Base-by-base conservation (phyloP, 1,139 yeast genomes). In the Meyerozyma carpophila region DNA sequence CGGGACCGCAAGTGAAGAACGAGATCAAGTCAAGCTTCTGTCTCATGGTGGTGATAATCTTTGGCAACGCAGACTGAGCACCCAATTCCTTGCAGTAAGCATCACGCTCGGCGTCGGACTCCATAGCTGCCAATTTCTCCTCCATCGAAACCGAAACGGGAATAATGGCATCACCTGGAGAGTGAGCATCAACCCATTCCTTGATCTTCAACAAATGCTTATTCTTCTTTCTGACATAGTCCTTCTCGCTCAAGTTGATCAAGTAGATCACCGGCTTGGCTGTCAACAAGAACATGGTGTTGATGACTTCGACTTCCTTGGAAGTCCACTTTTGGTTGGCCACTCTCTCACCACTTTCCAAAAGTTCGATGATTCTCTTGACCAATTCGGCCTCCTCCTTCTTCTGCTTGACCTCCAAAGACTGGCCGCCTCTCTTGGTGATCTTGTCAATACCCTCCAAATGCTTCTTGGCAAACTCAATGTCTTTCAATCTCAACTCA, bases 231-330 rank as follows among this genome's bases (percentile, higher is more conserved):
- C 98, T 87, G 59, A 90, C 77, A 71, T 84, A 93, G 68, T 94
- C 98, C 59, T 76, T 85, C 77, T 94, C 98, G 39, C 95, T 84
- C 66, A 93, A 77, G 75, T 93, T 93, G 63, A 94, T 87, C 65
- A 93, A 81, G 74, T 91, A 93, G 63, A 93, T 91, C 62, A 95
- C 82, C 60, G 98, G 96, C 74, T 93, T 91, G 56, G 98, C 98
- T 39, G 98, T 90, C 64, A 91, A 79, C 62, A 85, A 79, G 59
- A 78, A 80, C 95, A 91, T 87, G 47, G 83, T 64, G 78, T 91
- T 90, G 70, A 91, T 89, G 50, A 78, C 70, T 67, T 89, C 96
- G 44, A 91, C 94, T 73, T 91, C 97, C 73, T 89, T 88, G 45
- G 82, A 73, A 49, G 89, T 76, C 98, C 98, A 93, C 48, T 68